These are phyloP conservation scores for Herpotrichia juniperi DNA, from an alignment of 2,329 filamentous ascomycete species.

Conservation along the genomic window DNA sequence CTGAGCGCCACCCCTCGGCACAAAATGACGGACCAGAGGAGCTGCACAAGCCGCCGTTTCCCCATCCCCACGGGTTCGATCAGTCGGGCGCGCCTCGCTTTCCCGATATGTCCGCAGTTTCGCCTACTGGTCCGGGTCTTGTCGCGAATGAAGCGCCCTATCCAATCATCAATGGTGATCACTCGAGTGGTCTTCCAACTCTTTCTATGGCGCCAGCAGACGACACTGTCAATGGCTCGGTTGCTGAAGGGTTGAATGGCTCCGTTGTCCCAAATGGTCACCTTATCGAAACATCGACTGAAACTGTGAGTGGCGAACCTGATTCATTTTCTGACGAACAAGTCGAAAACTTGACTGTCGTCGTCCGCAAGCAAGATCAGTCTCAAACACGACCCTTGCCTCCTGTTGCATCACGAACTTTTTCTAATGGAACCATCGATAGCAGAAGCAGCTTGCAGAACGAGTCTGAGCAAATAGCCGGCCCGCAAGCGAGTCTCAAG, in stretches of 20 bases:
- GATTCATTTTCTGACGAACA: constrained; percentile 61
- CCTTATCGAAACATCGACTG: constrained; percentile 32
- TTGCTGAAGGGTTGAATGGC: constrained; percentile 27
- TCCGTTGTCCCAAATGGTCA: constrained; percentile 30
- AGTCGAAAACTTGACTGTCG: constrained; percentile 58
- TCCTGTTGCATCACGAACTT: constrained; percentile 49
- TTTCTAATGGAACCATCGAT: constrained; percentile 64
- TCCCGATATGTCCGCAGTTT: constrained; percentile 29
- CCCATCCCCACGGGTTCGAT: constrained; percentile 45
- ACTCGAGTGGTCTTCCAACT: constrained; percentile 24
- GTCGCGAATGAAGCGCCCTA: constrained; percentile 31
- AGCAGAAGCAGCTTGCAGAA: constrained; percentile 55
- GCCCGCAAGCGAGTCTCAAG: constrained; percentile 43
- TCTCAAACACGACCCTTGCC: constrained; percentile 39
- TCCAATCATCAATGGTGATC: constrained; percentile 36
- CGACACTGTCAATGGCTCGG: constrained; percentile 25
- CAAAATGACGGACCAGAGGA: constrained; percentile 73
- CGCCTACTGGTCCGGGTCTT: constrained; percentile 19
- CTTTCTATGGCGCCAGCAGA: constrained; percentile 15
- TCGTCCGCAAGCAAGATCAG: constrained; percentile 54
- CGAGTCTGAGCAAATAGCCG: constrained; percentile 51
- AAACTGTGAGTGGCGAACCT: constrained; percentile 42
- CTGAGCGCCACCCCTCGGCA: constrained; percentile 74
- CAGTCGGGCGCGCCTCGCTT: constrained; percentile 35
- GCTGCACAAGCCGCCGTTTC: constrained; percentile 47